phyloP scores from a whole-genome alignment of 352 stramenopile species.

The Phytophthora citrophthora region DNA sequence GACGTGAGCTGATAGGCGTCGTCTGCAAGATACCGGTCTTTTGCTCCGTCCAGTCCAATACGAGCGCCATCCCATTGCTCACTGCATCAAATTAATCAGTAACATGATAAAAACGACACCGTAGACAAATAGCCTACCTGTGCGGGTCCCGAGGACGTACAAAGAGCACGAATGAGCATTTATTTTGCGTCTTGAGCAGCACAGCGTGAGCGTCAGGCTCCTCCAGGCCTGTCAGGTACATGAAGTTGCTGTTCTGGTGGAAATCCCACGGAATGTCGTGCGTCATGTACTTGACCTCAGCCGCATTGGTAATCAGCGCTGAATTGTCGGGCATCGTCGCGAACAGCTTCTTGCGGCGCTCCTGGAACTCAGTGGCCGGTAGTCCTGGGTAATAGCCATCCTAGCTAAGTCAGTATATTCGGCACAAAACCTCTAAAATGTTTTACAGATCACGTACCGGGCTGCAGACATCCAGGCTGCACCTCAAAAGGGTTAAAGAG shows the following conservation, averaged over 20 bases:
- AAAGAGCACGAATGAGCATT: conserved; percentile 77
- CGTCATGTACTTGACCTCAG: conserved; percentile 86
- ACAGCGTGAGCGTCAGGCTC: conserved; percentile 80
- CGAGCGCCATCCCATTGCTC: conserved; percentile 86
- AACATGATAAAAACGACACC: neutral
- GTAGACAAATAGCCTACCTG: conserved; percentile 35
- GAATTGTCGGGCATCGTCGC: conserved; percentile 72
- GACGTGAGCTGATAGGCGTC: conserved; percentile 72
- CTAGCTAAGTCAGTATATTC: conserved; percentile 1
- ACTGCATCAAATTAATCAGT: conserved; percentile 26
- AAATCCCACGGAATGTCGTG: conserved; percentile 90
- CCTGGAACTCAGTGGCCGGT: conserved; percentile 65
- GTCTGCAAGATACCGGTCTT: conserved; percentile 66
- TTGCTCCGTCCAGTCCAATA: conserved; percentile 65
- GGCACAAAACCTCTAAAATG: neutral
- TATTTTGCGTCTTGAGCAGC: conserved; percentile 71
- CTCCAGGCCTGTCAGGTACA: conserved; percentile 85
- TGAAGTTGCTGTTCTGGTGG: conserved; percentile 86
- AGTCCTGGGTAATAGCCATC: conserved; percentile 40
- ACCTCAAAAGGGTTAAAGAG: conserved; percentile 61
- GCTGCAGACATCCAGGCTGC: conserved; percentile 51
- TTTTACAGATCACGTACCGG: conserved; percentile 33
- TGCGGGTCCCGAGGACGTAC: conserved; percentile 75
- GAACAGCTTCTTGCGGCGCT: conserved; percentile 67
- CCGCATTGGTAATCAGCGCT: conserved; percentile 73